Conservation (phyloP, 345 rosid genomes). For the Hibiscus tridactylites region DNA sequence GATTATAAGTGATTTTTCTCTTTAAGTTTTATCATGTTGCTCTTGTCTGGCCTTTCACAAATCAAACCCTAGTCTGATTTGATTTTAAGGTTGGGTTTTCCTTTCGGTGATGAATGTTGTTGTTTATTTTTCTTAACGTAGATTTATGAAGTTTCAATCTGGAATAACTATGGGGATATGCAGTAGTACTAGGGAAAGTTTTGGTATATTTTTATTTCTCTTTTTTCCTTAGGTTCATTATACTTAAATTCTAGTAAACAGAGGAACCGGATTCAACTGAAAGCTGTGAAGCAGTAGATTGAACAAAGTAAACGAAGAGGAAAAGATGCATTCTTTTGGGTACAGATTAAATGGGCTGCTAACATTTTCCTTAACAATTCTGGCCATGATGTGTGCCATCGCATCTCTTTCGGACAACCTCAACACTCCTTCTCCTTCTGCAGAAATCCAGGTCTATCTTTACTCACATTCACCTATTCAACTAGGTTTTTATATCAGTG, state of each 20-base stretch:
- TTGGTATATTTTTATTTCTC: not conserved
- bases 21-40: too few species aligned
- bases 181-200: not conserved
- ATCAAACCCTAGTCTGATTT: not conserved
- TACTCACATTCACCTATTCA: not conserved
- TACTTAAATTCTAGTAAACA: not conserved
- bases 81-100: not conserved
- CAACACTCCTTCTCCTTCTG: constrained; percentile 69
- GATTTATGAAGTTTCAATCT: too few species aligned
- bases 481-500: not conserved
- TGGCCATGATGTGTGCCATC: constrained; percentile 78
- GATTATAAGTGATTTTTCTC: not conserved
- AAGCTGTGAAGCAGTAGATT: not conserved
- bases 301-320: not conserved
- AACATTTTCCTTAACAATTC: constrained; percentile 69
- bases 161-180: too few species aligned
- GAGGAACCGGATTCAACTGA: not conserved
- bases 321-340: constrained; percentile 75
- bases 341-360: constrained; percentile 86
- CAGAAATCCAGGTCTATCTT: constrained; percentile 66
- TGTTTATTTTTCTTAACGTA: not conserved
- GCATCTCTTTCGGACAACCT: constrained; percentile 81
- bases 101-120: not conserved
- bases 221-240: not conserved
- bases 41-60: not conserved